Evolutionary conservation across 1,139 yeast species (phyloP), one percentile per base, ranked within the genome.

Genomic region (Kodamaea derodonti): DNA sequence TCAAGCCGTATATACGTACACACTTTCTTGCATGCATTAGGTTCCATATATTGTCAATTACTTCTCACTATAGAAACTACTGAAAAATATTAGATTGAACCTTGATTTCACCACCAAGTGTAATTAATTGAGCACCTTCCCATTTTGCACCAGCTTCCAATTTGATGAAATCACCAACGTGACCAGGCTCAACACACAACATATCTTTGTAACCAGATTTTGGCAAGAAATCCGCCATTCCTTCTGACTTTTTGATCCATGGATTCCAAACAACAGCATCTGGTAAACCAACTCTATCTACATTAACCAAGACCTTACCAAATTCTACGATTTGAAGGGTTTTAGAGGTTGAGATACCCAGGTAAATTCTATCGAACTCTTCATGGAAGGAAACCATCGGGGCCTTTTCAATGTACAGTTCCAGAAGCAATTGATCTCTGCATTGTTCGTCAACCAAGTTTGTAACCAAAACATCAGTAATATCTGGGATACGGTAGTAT

Each of bases 191-290:
- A 36, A 92, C 76, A 62, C 98, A 92, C 40, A 92, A 75, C 97
- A 92, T 90, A 32, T 80, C 69, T 47, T 80, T 72, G 65, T 72
- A 92, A 3, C 96, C 97, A 35, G 65, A 58, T 54, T 85, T 87
- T 35, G 98, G 98, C 48, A 71, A 74, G 55, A 90, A 92, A 60
- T 92, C 98, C 24, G 69, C 80, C 90, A 92, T 84, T 1, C 83
- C 82, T 20, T 64, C 69, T 15, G 94, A 78, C 57, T 84, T 85
- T 35, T 82, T 75, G 47, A 75, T 69, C 98, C 97, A 92, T 17
- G 98, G 98, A 58, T 92, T 92, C 98, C 98, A 92, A 35, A 92
- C 97, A 32, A 92, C 97, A 15, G 87, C 76, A 54, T 92, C 97
- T 3, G 84, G 88, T 45, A 90, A 68, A 48, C 81, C 80, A 20